Evolutionary conservation across 2,329 filamentous ascomycete species (phyloP), one percentile per base, ranked within the genome.

Genomic region (Graphiopsis chlorocephala): DNA sequence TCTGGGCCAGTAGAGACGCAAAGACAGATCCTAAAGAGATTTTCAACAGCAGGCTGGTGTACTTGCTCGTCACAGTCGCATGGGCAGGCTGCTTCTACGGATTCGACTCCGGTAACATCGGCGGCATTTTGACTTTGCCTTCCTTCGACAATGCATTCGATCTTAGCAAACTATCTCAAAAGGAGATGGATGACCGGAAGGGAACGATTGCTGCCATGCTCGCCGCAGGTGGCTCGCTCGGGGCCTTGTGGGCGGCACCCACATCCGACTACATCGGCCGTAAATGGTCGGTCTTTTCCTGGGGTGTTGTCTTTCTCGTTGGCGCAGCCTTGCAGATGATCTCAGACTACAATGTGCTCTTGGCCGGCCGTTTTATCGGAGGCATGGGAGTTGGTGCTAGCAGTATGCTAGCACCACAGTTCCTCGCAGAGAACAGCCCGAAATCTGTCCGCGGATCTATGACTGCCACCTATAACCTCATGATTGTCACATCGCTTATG

Each of bases 381-480:
- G 67, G 67, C 3, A 67, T 68, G 67, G 67, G 67, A 17, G 67
- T 68, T 10, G 67, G 67, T 14, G 67, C 67, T 7, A 64, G 60
- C 23, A 64, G 61, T n/a, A 68, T 68, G 67, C 55, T 67, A 20
- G 63, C 61, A 5, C 67, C 67, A 4, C 67, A 68, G 33, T 68
- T 68, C 25, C 66, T 68, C 15, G 66, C 66, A 14, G 67, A 68
- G 20, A 67, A 68, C 42, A 57, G 66, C 33, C 67, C 67, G 0
- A 67, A 67, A 45, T 66, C 64, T 23, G 67, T 68, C 4, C 67
- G 67, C n/a, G 66, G 67, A 12, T 68, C 67, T 33, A 68, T 67
- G 67, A 67, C 66, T 1, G 66, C 66, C 4, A 68, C 61, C 23
- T 68, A 68, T 42, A 68, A 68, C 23, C 61, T 68, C 10, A 67